Base-by-base conservation (phyloP, 306 rosid species). In the Cucumis hystrix region DNA sequence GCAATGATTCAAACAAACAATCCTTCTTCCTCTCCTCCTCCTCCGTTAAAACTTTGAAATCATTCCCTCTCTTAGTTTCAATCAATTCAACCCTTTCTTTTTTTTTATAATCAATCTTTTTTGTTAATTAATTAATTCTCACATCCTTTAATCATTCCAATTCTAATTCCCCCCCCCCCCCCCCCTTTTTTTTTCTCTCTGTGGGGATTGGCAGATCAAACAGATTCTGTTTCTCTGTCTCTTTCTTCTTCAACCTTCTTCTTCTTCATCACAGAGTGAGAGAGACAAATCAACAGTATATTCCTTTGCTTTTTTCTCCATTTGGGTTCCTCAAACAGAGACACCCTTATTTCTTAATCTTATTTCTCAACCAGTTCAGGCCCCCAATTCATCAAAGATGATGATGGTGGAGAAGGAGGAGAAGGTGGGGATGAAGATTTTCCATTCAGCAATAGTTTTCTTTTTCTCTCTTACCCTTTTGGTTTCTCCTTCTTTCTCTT, bases 181-280 rank as follows among this genome's bases (percentile, higher is more conserved):
- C 33, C 33, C 3, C 3, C 3, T 33, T 33, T 4, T 10, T 4
- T 20, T 13, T 8, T 7, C 10, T 30, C 45, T 15, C 59, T 66
- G 43, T n/a, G 33, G 23, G 74, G 77, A 73, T 54, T 49, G 60
- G 72, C 72, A 37, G 72, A 65, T 68, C 74, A 41, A 11, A 21
- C 59, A 70, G 63, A 74, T 74, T 74, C 77, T 74, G 63, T 74
- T 49, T 74, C 45, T 74, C 77, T 72, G 60, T 72, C 77, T 73
- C 60, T 49, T 51, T 41, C 75, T 67, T 11, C 74, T 12, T 37
- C 21, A 64, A 64, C 70, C 60, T 10, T 55, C 77, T 72, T 43
- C 77, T 57, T 74, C 77, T 30, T 52, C 63, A 28, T 33, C 59
- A 51, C 41, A 54, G 25, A 65, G 25, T 35, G 62, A 66, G 25